Conservation (phyloP, 2,329 filamentous ascomycete genomes). For the Neofusicoccum laricinum region DNA sequence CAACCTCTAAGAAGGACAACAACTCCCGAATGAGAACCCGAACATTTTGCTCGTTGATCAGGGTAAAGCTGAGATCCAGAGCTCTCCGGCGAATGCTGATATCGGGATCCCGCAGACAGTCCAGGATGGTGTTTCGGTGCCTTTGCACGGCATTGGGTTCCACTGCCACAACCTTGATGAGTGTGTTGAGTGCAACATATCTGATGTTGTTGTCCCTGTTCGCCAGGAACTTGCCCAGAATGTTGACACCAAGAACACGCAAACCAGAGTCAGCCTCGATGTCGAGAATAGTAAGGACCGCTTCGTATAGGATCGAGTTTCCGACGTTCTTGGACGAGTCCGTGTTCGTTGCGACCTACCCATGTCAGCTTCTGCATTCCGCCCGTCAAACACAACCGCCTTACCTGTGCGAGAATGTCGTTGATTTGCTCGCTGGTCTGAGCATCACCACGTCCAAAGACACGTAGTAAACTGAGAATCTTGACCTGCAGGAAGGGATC, state of each 20-base stretch:
- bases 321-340: conserved; percentile 98
- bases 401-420: conserved; percentile 85
- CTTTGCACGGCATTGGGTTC: conserved; percentile 97
- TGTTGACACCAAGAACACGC: conserved; percentile 93
- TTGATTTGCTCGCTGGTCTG: conserved; percentile 96
- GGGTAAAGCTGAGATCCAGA: conserved; percentile 94
- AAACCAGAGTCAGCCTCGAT: conserved; percentile 97
- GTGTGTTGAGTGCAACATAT: conserved; percentile 93
- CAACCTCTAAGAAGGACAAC: conserved; percentile 91
- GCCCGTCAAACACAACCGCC: background rate
- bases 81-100: conserved; percentile 95
- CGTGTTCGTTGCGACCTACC: conserved; percentile 85
- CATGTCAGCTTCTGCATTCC: conserved; percentile 18
- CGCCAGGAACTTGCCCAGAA: conserved; percentile 95
- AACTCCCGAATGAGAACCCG: conserved; percentile 90
- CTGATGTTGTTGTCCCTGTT: conserved; percentile 99
- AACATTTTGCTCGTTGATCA: conserved; percentile 96
- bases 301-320: conserved; percentile 96
- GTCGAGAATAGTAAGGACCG: conserved; percentile 93
- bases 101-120: conserved; percentile 93
- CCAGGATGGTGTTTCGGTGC: conserved; percentile 94
- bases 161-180: conserved; percentile 97
- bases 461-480: conserved; percentile 80
- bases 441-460: conserved; percentile 80
- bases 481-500: conserved; percentile 98